Base-by-base conservation (phyloP, 495 filamentous ascomycete genomes). In the Penicillium waksmanii region DNA sequence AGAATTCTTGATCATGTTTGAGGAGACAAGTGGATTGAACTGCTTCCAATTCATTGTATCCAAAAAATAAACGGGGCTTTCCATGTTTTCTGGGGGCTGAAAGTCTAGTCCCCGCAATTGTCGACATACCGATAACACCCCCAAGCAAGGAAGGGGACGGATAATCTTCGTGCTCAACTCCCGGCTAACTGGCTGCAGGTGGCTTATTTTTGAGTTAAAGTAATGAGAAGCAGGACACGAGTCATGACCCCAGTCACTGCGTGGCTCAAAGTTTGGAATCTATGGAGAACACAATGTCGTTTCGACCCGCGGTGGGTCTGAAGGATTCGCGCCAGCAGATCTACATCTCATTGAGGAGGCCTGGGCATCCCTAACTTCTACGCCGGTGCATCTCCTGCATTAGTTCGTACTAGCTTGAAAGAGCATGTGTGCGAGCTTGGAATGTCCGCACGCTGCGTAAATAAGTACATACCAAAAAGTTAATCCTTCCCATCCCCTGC, bases 311-410 rank as follows among this genome's bases (percentile, higher is more conserved):
- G 33, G 38, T 54, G 51, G 35, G 35, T 31, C 34, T 10, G 35
- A 54, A 54, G 51, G 38, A 40, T 54, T 40, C 36, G 15, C 27
- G 15, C 51, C 8, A 40, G 33, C 51, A 17, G 27, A 47, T 56
- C 53, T 18, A 18, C 42, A 55, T 55, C 15, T 55, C 40, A 35
- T 21, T 35, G 34, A 18, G 23, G 25, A 43, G 46, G 21, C 42
- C 42, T 19, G 18, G 42, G 10, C 42, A 46, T 46, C 42, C 8
- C 46, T 48, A 27, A 25, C 19, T 19, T 27, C 21, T 10, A 46
- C 21, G 46, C 46, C 19, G n/a, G 19, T 27, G 21, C 21, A 9
- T 23, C 46, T 48, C 21, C 19, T 48, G 21, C 46, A 48, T 48
- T 48, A 48, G 46, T 8, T 27, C 8, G 46, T 48, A 27, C 23